Percentiles rank a stretch among this genome's conserved stretches.
Conservation (phyloP, 1,139 yeast genomes). For the Candida anutae region DNA sequence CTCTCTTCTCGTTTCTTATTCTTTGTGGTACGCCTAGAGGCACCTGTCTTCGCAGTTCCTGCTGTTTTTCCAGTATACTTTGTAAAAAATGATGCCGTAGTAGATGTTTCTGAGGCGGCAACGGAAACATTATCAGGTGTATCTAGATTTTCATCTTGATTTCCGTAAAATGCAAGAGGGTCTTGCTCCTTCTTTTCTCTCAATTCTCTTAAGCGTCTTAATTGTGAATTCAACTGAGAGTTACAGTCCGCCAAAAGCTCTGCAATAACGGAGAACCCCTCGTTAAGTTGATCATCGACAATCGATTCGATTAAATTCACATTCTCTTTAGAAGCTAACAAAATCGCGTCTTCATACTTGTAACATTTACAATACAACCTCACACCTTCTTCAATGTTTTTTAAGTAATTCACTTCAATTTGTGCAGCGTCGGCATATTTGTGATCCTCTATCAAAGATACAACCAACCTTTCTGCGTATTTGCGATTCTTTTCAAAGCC, state of each 20-base stretch:
- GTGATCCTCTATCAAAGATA: conserved; percentile 58
- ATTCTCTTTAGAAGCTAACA: conserved; percentile 44
- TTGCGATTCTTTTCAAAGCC: conserved; percentile 29
- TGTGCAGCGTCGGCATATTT: conserved; percentile 79
- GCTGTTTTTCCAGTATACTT: conserved; percentile 93
- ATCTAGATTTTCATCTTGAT: conserved; percentile 52
- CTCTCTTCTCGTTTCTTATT: conserved; percentile 93
- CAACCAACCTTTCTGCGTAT: conserved; percentile 53
- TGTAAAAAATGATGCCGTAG: conserved; percentile 88
- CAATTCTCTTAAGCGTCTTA: conserved; percentile 74
- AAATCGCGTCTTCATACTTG: conserved; percentile 67
- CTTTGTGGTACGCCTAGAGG: conserved; percentile 84
- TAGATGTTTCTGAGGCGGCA: conserved; percentile 90
- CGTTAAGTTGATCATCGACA: conserved; percentile 70
- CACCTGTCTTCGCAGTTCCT: conserved; percentile 96
- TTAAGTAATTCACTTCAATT: conserved; percentile 56
- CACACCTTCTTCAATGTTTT: conserved; percentile 56
- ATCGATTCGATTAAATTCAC: conserved; percentile 45
- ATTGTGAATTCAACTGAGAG: conserved; percentile 76
- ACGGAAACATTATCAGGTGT: conserved; percentile 90
- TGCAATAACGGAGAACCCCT: conserved; percentile 81
- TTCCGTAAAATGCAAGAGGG: conserved; percentile 78
- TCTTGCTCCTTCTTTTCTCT: conserved; percentile 76
- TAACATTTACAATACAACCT: conserved; percentile 68
- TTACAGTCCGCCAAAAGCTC: conserved; percentile 89